Conservation (phyloP, 495 filamentous ascomycete species). For the Penicillium goetzii region DNA sequence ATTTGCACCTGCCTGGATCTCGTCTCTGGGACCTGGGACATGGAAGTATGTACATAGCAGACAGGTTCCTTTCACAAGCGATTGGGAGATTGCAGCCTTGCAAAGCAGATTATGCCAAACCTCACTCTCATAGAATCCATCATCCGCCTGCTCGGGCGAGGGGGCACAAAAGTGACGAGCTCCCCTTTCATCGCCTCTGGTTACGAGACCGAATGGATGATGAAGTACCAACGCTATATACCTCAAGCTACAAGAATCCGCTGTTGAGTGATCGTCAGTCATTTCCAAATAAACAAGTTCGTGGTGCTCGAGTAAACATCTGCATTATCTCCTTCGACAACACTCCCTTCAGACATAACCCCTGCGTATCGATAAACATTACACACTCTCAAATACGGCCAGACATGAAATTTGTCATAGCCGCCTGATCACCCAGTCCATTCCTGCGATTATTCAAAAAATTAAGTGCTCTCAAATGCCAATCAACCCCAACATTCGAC, state of each 20-base stretch:
- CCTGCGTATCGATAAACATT: not conserved
- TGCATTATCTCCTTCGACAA: not conserved
- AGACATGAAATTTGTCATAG: not conserved
- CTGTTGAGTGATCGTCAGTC: not conserved
- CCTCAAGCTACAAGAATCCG: not conserved
- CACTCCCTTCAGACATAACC: too few relatives aligned
- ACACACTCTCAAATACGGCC: not conserved
- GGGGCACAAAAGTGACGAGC: not conserved
- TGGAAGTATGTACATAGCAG: not conserved
- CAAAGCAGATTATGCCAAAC: not conserved
- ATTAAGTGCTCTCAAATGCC: not conserved
- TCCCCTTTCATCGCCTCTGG: not conserved
- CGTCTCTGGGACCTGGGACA: not conserved
- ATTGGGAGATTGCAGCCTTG: not conserved
- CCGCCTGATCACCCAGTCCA: not conserved
- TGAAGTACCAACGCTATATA: not conserved
- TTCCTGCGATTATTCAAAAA: constrained; percentile 1
- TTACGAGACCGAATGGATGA: not conserved
- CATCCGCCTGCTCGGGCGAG: not conserved
- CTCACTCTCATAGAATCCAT: not conserved
- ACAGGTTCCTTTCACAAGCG: not conserved
- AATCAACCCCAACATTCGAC: not conserved
- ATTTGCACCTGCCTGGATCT: not conserved
- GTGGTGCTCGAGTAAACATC: not conserved
- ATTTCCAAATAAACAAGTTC: not conserved